Evolutionary conservation across 768 basidiomycete species (phyloP), one percentile per base, ranked within the genome.

Genomic region (Termitomyces sp.): DNA sequence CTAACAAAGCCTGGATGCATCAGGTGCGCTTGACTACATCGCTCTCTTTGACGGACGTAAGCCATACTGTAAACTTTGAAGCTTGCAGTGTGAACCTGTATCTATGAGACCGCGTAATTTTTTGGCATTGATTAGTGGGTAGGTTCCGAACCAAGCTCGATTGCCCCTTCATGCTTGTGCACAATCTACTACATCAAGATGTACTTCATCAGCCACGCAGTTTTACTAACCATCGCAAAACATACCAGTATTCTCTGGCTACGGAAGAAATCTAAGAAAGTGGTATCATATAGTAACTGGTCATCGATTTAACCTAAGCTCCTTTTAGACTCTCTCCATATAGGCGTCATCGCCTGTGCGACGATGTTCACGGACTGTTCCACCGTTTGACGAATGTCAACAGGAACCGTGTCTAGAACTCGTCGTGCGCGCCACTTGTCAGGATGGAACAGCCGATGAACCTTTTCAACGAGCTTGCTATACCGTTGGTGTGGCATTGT

Each of bases 381-480:
- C 41, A 59, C 28, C 5, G 51, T 3, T 10, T n/a, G 32, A 32
- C 57, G 43, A 49, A 61, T 26, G 46, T 41, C 51, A 13, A 13
- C 61, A 33, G 56, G 23, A 32, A 61, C 41, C 9, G 43, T 32
- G 26, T 43, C 46, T 57, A 64, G 50, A 41, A 64, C 32, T 33
- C 44, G n/a, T 50, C 61, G 50, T 9, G 63, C 57, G n/a, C 46
- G 50, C 63, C 63, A 64, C 43, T 51, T 55, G 36, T 64, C 63
- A 43, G 56, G 63, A 50, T 61, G 61, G 51, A 64, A 64, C 44
- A 55, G 4, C 23, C 38, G 48, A n/a, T 61, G 57, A 16, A 54
- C 49, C 18, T 35, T 47, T 54, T 46, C 52, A 9, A 64, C 33
- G 13, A 62, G 38, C 14, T 54, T 59, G 54, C 28, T 43, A 38